These are phyloP conservation scores for Colletotrichum sp. DNA, from an alignment of 2,329 filamentous ascomycete species.

Conservation along the genomic window DNA sequence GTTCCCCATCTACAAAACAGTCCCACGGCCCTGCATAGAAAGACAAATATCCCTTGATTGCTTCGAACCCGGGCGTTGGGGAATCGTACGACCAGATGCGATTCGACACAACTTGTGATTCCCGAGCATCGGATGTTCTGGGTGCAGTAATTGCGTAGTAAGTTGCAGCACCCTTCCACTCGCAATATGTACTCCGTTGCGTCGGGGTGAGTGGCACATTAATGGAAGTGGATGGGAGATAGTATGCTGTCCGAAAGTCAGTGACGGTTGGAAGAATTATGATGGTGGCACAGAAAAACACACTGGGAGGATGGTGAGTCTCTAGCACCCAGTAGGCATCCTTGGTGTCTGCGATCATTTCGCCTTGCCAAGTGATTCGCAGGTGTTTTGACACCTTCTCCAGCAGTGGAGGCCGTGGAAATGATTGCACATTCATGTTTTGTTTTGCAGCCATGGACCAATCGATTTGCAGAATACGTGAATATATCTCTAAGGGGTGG, in stretches of 20 bases:
- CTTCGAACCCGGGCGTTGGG: conserved; percentile 55
- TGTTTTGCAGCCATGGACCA: background rate
- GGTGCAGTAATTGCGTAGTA: conserved; percentile 58
- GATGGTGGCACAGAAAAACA: conserved; percentile 20
- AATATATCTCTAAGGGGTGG: too few relatives aligned
- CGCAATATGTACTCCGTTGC: conserved; percentile 53
- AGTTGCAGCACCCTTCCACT: conserved; percentile 66
- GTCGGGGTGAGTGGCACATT: conserved; percentile 51
- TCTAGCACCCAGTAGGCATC: conserved; percentile 67
- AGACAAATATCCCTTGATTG: conserved; percentile 60
- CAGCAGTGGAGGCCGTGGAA: conserved; percentile 63
- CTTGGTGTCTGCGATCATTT: conserved; percentile 61
- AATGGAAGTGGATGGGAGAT: conserved; percentile 58
- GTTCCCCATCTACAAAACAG: conserved; percentile 66
- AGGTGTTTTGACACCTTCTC: conserved; percentile 60
- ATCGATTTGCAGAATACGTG: background rate
- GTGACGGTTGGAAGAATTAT: too few relatives aligned
- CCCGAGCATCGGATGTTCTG: conserved; percentile 28
- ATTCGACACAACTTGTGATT: conserved; percentile 45
- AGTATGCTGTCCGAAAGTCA: conserved; percentile 52
- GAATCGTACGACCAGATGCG: conserved; percentile 64
- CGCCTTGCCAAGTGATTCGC: conserved; percentile 59
- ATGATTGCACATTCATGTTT: conserved; percentile 60
- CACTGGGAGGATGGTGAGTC: conserved; percentile 66
- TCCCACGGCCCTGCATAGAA: conserved; percentile 68